Conservation (phyloP, 1,139 yeast species). For the Waltiozyma solani region DNA sequence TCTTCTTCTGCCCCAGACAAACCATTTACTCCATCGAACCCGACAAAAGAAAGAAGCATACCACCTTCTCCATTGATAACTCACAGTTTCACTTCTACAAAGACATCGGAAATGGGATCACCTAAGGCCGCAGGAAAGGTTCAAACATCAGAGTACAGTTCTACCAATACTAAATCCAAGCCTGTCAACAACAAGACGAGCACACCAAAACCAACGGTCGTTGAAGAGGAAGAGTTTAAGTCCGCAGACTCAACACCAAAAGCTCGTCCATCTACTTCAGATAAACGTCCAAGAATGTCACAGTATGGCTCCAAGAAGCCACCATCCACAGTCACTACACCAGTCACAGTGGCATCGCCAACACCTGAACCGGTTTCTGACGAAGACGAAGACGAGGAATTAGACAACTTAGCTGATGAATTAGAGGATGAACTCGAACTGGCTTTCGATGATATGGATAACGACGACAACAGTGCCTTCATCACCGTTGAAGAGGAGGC, state of each 20-base stretch:
- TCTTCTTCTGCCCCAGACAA: conserved; percentile 6
- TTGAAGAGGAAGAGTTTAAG: neutral
- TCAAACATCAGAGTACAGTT: too few relatives aligned
- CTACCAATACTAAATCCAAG: conserved; percentile 1
- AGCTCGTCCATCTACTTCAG: neutral
- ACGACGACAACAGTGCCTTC: conserved; percentile 8
- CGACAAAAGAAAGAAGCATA: neutral
- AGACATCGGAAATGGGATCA: conserved; percentile 5
- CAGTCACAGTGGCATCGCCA: neutral
- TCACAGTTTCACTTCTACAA: neutral
- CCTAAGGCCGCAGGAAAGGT: conserved; percentile 2
- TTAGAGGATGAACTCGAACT: conserved; percentile 15
- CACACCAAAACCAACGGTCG: neutral
- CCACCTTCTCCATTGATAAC: conserved; percentile 1
- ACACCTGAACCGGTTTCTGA: neutral
- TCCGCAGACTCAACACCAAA: conserved; percentile 2
- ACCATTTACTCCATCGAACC: conserved; percentile 1
- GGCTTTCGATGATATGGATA: conserved; percentile 12
- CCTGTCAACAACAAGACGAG: too few relatives aligned
- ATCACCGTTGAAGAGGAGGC: conserved; percentile 12
- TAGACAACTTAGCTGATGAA: conserved; percentile 16
- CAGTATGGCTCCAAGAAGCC: conserved; percentile 12
- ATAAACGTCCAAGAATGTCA: conserved; percentile 1
- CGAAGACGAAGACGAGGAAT: conserved; percentile 12
- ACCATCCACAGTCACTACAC: conserved; percentile 8